Evolutionary conservation across 768 basidiomycete species (phyloP).

Genomic region (Flagelloscypha sp.): DNA sequence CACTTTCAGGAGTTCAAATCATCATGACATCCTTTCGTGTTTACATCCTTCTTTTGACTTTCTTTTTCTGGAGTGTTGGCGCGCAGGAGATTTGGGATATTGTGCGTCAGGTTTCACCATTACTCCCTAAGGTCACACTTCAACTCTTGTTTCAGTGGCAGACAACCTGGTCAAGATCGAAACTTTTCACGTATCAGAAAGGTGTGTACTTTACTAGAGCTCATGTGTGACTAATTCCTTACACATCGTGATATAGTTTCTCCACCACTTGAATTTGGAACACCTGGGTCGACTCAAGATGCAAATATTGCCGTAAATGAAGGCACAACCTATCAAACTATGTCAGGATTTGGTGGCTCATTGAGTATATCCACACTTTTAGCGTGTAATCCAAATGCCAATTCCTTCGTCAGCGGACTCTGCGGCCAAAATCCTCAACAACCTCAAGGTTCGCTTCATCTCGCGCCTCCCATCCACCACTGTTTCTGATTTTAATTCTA

Average conservation of each 20-base stretch:
- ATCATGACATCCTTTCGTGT: slow-evolving; percentile 12
- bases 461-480: neutral
- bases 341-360: slow-evolving; percentile 59
- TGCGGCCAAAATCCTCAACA: slow-evolving; percentile 50
- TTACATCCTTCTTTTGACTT: slow-evolving; percentile 6
- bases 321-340: slow-evolving; percentile 44
- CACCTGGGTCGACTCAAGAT: slow-evolving; percentile 46
- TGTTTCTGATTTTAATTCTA: slow-evolving; percentile 16
- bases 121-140: slow-evolving; percentile 1
- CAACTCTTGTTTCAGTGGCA: slow-evolving; percentile 37
- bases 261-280: slow-evolving; percentile 47
- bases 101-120: slow-evolving; percentile 21
- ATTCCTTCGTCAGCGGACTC: slow-evolving; percentile 49
- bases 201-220: too few relatives aligned
- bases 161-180: slow-evolving; percentile 45
- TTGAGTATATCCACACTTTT: slow-evolving; percentile 36
- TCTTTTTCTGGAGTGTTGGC: slow-evolving; percentile 16
- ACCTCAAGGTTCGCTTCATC: slow-evolving; percentile 46
- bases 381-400: slow-evolving; percentile 5
- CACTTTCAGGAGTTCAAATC: slow-evolving; percentile 1
- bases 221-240: too few relatives aligned
- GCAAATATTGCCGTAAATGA: slow-evolving; percentile 62
- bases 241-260: slow-evolving; percentile 25
- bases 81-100: slow-evolving; percentile 50
- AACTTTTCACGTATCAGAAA: slow-evolving; percentile 44